Conservation (phyloP, 306 rosid species). For the Lathyrus aphaca region DNA sequence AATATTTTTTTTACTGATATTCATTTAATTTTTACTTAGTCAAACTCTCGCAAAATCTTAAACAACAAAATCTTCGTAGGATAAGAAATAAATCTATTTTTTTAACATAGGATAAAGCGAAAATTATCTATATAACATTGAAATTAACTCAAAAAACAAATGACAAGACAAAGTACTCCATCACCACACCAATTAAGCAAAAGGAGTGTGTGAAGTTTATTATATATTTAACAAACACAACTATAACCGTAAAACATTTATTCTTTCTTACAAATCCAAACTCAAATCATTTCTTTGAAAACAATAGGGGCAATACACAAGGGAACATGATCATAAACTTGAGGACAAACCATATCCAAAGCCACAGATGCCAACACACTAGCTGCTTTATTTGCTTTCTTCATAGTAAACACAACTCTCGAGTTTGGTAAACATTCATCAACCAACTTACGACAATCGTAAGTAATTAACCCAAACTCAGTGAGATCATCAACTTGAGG, state of each 20-base stretch:
- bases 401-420: background rate
- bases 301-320: conserved; percentile 4
- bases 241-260: background rate
- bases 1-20: too few relatives aligned
- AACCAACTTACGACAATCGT: background rate
- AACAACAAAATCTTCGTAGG: too few relatives aligned
- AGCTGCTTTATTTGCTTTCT: conserved; percentile 8
- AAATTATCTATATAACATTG: too few relatives aligned
- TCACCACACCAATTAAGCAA: too few relatives aligned
- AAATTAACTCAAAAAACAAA: too few relatives aligned
- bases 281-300: background rate
- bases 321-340: background rate
- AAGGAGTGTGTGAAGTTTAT: too few relatives aligned
- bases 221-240: too few relatives aligned
- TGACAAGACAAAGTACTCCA: too few relatives aligned
- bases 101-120: too few relatives aligned
- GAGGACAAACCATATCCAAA: background rate
- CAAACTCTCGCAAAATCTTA: too few relatives aligned
- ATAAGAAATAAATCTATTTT: too few relatives aligned
- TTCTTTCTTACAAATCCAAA: background rate
- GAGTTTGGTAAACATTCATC: background rate
- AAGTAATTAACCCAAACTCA: background rate
- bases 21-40: too few relatives aligned
- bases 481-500: background rate
- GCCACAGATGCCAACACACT: background rate